Evolutionary conservation across 495 filamentous ascomycete genomes (phyloP).

Genomic region (Aspergillus heteromorphus): DNA sequence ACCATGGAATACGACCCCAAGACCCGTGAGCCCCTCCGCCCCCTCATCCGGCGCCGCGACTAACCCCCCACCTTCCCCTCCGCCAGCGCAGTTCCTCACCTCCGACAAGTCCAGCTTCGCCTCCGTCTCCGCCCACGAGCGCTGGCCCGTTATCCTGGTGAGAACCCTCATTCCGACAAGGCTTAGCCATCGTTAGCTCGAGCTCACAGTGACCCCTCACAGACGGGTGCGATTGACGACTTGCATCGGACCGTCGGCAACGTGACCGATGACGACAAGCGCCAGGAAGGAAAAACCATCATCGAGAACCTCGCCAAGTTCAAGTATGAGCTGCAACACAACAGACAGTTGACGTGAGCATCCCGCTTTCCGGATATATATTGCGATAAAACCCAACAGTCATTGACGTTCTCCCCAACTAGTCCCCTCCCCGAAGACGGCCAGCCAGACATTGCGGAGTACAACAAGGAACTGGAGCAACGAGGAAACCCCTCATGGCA

Average conservation of each 20-base stretch:
- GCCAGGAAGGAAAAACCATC: constrained; percentile 79
- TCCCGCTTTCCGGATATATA: neutral
- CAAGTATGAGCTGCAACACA: constrained; percentile 95
- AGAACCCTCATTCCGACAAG: constrained; percentile 13
- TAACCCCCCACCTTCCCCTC: constrained; percentile 13
- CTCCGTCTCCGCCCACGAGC: constrained; percentile 69
- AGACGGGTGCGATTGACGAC: constrained; percentile 96
- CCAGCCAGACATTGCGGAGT: constrained; percentile 65
- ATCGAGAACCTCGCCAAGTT: constrained; percentile 72
- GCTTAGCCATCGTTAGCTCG: neutral
- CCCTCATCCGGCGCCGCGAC: constrained; percentile 1
- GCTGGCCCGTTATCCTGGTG: constrained; percentile 93
- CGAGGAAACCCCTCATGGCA: constrained; percentile 77
- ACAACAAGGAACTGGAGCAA: constrained; percentile 79
- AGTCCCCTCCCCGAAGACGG: constrained; percentile 84
- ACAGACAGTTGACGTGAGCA: constrained; percentile 72
- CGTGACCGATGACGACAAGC: constrained; percentile 53
- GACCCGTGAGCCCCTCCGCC: constrained; percentile 44
- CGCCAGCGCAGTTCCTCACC: constrained; percentile 68
- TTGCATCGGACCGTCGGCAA: constrained; percentile 65
- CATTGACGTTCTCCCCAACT: neutral
- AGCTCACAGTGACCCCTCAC: neutral
- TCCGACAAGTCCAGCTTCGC: constrained; percentile 83
- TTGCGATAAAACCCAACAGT: neutral
- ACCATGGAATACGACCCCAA: constrained; percentile 60